Evolutionary conservation across 345 rosid species (phyloP), one percentile per base, ranked within the genome.

Genomic region (Pistacia integerrima): DNA sequence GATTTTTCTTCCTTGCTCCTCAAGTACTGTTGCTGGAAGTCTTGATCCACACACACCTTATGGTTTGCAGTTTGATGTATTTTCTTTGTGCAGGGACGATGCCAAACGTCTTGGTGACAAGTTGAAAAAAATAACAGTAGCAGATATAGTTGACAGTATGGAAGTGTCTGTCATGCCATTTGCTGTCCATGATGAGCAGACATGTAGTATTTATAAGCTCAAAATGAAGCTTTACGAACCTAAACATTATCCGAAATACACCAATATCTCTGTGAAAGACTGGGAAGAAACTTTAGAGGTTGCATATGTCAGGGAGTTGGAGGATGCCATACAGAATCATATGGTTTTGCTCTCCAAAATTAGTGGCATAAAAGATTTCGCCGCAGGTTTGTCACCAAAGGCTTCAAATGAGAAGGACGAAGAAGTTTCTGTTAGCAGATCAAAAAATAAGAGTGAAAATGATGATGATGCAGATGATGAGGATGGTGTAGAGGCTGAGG

Each of bases 301-400:
- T 69, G 69, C 44, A 46, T 96, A 84, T 86, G 70, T 89, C 79
- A 92, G 98, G 85, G 92, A 86, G 76, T 81, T 96, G 85, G 99
- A 96, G 86, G 99, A 96, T 79, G 93, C 97, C 60, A 88, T 93
- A 73, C 91, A 92, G 79, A 92, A 33, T 76, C 97, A 93, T 78
- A 69, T 93, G 67, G 63, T 70, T 56, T 82, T 96, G 88, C 93
- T 92, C 58, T 71, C 82, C 51, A 90, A 62, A 83, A 96, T 93
- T 20, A 92, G 86, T 33, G 98, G 99, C 79, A 90, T 93, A 77
- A 82, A 87, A 56, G 68, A 83, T 74, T 79, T 82, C 41, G 66
- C 70, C 67, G 48, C 84, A 44, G 90, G 84, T 51, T 79, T 84
- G 4, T 64, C 64, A 66, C 66, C 87, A 70, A 85, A 70, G 74